These are phyloP conservation scores for Backusella circina DNA, from an alignment of 192 early-diverging fungal genomes.

Conservation along the genomic window DNA sequence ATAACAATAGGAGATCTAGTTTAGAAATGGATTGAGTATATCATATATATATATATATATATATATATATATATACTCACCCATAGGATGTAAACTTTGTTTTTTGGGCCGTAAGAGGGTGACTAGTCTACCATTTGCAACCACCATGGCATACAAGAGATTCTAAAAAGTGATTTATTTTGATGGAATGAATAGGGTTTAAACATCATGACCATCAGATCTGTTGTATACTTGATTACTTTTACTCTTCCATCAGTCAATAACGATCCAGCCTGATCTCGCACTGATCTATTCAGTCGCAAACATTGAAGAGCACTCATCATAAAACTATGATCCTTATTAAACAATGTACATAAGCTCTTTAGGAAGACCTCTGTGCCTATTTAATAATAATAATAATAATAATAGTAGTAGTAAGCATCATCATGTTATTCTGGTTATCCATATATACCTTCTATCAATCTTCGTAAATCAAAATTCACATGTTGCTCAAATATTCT, in stretches of 20 bases:
- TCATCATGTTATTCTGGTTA: too few species aligned
- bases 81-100: slow-evolving; percentile 78
- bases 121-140: slow-evolving; percentile 74
- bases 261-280: slow-evolving; percentile 65
- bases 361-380: slow-evolving; percentile 82
- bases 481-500: slow-evolving; percentile 80
- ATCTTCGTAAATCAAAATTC: slow-evolving; percentile 85
- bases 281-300: slow-evolving; percentile 57
- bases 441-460: slow-evolving; percentile 75
- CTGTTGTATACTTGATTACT: slow-evolving; percentile 24
- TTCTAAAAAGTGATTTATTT: slow-evolving; percentile 9
- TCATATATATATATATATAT: too few species aligned
- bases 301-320: slow-evolving; percentile 74
- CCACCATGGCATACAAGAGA: slow-evolving; percentile 78
- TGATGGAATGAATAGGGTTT: too few species aligned
- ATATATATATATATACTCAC: too few species aligned
- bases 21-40: too few species aligned
- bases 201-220: too few species aligned
- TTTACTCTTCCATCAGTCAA: slow-evolving; percentile 55
- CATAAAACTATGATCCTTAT: slow-evolving; percentile 67
- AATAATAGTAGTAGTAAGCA: too few species aligned
- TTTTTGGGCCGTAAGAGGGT: slow-evolving; percentile 70
- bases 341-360: slow-evolving; percentile 68
- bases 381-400: slow-evolving; percentile 1
- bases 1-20: slow-evolving; percentile 73